These are phyloP conservation scores for Thalassiosira hispida DNA, from an alignment of 352 stramenopile genomes.

Conservation along the genomic window DNA sequence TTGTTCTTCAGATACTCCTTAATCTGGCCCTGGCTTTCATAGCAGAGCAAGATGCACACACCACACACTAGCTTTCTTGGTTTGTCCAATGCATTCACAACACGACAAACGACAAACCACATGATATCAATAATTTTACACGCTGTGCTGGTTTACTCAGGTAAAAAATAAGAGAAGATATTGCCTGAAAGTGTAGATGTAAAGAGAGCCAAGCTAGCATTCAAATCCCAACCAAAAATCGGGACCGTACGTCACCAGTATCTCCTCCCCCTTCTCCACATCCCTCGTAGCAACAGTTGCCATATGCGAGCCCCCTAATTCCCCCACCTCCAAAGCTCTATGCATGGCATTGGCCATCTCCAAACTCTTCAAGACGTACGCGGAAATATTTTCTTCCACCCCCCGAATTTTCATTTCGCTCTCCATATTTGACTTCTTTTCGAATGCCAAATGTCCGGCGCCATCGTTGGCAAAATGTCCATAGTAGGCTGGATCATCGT, in stretches of 20 bases:
- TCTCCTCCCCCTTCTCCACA: constrained; percentile 36
- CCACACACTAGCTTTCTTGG: too few relatives aligned
- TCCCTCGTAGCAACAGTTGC: constrained; percentile 27
- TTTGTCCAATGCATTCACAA: too few relatives aligned
- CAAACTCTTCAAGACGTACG: constrained; percentile 32
- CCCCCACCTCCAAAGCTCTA: not conserved
- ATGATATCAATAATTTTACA: too few relatives aligned
- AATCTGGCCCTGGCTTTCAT: too few relatives aligned
- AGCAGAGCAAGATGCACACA: too few relatives aligned
- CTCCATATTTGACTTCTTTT: too few relatives aligned
- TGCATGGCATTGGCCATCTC: constrained; percentile 38
- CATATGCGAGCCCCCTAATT: constrained; percentile 17
- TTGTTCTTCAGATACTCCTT: too few relatives aligned
- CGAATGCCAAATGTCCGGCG: constrained; percentile 29
- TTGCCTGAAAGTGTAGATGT: too few relatives aligned
- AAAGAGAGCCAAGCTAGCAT: too few relatives aligned
- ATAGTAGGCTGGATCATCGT: constrained; percentile 34
- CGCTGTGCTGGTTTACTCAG: too few relatives aligned
- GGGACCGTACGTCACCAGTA: constrained; percentile 41
- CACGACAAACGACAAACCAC: too few relatives aligned
- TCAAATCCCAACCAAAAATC: constrained; percentile 12
- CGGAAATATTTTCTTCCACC: constrained; percentile 27
- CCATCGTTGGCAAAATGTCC: constrained; percentile 51
- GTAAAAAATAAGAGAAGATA: too few relatives aligned
- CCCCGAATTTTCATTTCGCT: not conserved